Evolutionary conservation across 164 flowering plant genomes (phyloP).

Genomic region (Aristolochia contorta): DNA sequence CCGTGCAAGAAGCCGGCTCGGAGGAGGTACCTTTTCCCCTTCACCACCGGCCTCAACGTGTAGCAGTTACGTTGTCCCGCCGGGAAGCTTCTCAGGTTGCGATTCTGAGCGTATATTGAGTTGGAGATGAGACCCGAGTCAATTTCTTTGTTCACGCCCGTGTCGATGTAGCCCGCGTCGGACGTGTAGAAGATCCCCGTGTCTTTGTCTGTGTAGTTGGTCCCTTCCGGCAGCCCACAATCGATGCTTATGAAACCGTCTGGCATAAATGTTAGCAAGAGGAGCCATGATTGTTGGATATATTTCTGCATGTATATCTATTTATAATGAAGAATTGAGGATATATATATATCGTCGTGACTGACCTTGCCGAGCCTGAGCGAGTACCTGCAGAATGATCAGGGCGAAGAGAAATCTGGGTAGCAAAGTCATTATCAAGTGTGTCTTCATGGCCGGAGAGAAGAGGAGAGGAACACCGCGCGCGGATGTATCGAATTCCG

Average conservation of each 20-base stretch:
- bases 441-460: not conserved
- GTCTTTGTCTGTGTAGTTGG: not conserved
- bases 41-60: slow-evolving; percentile 4
- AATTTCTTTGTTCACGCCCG: slow-evolving; percentile 1
- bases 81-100: slow-evolving; percentile 4
- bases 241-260: slow-evolving; percentile 8
- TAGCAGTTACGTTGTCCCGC: slow-evolving; percentile 4
- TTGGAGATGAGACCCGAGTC: not conserved
- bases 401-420: not conserved
- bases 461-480: too few species aligned
- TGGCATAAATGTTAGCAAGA: not conserved
- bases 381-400: not conserved
- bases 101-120: not conserved
- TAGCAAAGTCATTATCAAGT: not conserved
- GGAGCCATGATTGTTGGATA: too few species aligned
- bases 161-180: slow-evolving; percentile 1
- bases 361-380: not conserved
- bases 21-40: slow-evolving; percentile 21
- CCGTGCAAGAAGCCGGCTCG: slow-evolving; percentile 46
- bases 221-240: slow-evolving; percentile 2
- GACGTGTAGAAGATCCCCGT: slow-evolving; percentile 4
- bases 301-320: too few species aligned
- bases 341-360: not conserved
- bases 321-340: not conserved
- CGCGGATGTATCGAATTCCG: too few species aligned